Conservation (phyloP, 306 rosid species). For the Rubus idaeus region DNA sequence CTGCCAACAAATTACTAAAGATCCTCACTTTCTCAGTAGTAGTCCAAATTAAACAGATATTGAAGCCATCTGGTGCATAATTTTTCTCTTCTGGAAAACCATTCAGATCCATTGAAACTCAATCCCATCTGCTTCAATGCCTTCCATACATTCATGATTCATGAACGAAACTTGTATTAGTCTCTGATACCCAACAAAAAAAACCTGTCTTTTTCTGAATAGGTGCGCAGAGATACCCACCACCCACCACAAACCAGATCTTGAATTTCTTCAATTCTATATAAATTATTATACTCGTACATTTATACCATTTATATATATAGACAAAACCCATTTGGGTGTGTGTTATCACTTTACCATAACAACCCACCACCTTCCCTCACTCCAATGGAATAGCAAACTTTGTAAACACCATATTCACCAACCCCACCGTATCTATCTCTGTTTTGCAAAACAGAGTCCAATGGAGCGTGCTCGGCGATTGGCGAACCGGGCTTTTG, state of each 20-base stretch:
- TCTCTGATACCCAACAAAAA: not conserved
- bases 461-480: slow-evolving; percentile 96
- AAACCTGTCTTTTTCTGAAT: slow-evolving; percentile 53
- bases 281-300: not conserved
- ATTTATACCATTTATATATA: not conserved
- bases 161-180: slow-evolving; percentile 13
- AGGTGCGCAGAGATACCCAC: slow-evolving; percentile 53
- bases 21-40: not conserved
- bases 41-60: not conserved
- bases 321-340: slow-evolving; percentile 7
- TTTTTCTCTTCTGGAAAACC: not conserved
- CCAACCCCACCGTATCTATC: slow-evolving; percentile 20
- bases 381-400: slow-evolving; percentile 28
- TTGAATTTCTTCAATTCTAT: slow-evolving; percentile 21
- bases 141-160: slow-evolving; percentile 61
- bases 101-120: slow-evolving; percentile 63
- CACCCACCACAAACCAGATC: slow-evolving; percentile 59
- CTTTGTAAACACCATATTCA: slow-evolving; percentile 3
- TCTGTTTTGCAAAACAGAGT: slow-evolving; percentile 5
- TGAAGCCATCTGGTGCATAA: slow-evolving; percentile 7
- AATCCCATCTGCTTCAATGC: slow-evolving; percentile 48
- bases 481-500: slow-evolving; percentile 78
- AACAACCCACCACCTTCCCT: slow-evolving; percentile 26
- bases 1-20: slow-evolving; percentile 34
- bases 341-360: slow-evolving; percentile 12